Percentiles rank a stretch among this genome's conserved stretches.
Evolutionary conservation across 1,284 basidiomycete species (phyloP).

Genomic region (Boletellus deceptivus): DNA sequence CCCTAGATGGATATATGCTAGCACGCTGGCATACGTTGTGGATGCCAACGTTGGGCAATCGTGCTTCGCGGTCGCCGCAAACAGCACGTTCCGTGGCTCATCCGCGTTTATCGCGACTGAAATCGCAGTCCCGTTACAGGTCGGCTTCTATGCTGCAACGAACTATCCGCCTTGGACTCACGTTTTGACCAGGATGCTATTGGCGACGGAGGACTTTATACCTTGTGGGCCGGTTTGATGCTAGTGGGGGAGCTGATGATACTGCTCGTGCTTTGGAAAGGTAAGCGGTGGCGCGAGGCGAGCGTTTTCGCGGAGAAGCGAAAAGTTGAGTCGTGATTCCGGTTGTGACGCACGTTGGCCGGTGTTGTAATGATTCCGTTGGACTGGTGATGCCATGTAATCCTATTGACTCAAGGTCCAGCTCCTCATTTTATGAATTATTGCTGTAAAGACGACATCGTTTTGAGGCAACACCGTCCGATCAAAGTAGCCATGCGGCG

Average conservation of each 20-base stretch:
- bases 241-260: constrained; percentile 39
- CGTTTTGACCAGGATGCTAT: constrained; percentile 41
- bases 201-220: constrained; percentile 63
- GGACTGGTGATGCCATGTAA: too few relatives aligned
- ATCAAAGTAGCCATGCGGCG: too few relatives aligned
- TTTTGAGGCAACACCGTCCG: too few relatives aligned
- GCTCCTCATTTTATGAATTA: too few relatives aligned
- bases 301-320: constrained; percentile 10
- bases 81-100: constrained; percentile 69
- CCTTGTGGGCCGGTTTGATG: constrained; percentile 53
- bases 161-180: constrained; percentile 8
- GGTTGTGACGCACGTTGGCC: too few relatives aligned
- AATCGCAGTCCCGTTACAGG: too few relatives aligned
- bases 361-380: too few relatives aligned
- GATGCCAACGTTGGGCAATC: too few relatives aligned
- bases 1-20: too few relatives aligned
- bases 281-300: constrained; percentile 31
- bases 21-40: too few relatives aligned
- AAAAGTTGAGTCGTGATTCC: not conserved
- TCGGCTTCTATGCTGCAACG: constrained; percentile 56
- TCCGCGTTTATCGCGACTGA: constrained; percentile 61
- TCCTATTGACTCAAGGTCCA: too few relatives aligned
- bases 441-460: too few relatives aligned
- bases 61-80: constrained; percentile 42
- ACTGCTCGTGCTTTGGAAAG: constrained; percentile 40